These are phyloP conservation scores for Aurantiochytrium sp. DNA, from an alignment of 108 stramenopile genomes.

Conservation along the genomic window DNA sequence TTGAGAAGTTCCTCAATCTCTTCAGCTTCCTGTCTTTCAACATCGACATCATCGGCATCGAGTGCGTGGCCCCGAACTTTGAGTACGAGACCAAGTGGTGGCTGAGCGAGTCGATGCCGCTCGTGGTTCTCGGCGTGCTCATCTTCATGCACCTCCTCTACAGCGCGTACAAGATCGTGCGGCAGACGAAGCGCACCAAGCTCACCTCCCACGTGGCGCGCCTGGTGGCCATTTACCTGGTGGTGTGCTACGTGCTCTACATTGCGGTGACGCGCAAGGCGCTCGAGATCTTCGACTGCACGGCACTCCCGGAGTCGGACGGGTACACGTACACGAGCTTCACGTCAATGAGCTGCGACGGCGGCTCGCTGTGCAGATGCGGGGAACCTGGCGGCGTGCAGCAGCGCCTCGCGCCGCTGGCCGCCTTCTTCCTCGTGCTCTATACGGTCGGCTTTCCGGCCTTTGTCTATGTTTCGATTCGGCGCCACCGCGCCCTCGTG, in stretches of 20 bases:
- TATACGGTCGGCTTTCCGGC: conserved; percentile 42
- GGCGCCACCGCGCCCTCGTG: neutral
- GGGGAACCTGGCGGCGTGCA: conserved; percentile 12
- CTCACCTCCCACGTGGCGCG: conserved; percentile 6
- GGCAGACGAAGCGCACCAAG: conserved; percentile 4
- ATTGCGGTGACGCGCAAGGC: conserved; percentile 34
- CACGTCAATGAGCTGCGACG: conserved; percentile 25
- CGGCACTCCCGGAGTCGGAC: conserved; percentile 22
- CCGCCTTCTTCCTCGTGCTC: conserved; percentile 10
- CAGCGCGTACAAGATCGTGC: conserved; percentile 31
- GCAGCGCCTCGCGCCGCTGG: conserved; percentile 32
- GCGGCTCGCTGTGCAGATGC: conserved; percentile 16
- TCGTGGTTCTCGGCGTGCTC: neutral
- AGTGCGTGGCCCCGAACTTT: conserved; percentile 33
- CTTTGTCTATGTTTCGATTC: conserved; percentile 23
- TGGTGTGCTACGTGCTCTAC: conserved; percentile 42
- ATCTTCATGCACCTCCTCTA: conserved; percentile 26
- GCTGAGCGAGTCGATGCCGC: neutral
- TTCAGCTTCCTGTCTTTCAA: conserved; percentile 37
- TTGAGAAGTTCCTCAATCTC: conserved; percentile 28
- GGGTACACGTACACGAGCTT: conserved; percentile 43
- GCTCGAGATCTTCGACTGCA: conserved; percentile 47
- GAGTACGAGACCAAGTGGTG: conserved; percentile 42
- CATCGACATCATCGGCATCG: conserved; percentile 41
- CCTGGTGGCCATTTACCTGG: conserved; percentile 4